Evolutionary conservation across 805 yeast genomes (phyloP), one percentile per base, ranked within the genome.

Genomic region (Kuraishia hungarica): DNA sequence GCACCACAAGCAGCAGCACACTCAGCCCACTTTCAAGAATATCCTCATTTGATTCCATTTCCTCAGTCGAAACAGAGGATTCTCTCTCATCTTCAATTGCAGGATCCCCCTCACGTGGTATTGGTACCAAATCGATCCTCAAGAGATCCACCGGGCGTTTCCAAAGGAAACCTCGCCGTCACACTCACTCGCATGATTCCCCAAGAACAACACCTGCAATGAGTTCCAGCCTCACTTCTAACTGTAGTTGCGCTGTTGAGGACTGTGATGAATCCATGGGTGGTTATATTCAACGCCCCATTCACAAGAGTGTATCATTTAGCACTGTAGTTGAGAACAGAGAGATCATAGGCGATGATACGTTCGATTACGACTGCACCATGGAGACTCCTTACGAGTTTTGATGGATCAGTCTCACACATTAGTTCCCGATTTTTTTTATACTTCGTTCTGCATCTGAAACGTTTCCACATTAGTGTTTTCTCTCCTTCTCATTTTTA

Each of bases 331-430:
- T 78, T 52, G 74, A 71, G 54, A 70, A 77, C 7, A 67, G 82
- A 55, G 81, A 77, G 60, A 72, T 74, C 47, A 67, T 76, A 55
- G 77, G 74, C 56, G 78, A 75, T 21, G 68, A 69, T 28, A 65
- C 72, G 26, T 68, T 72, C 57, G 81, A 78, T 61, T 76, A 74
- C 60, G 57, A 59, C 19, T 57, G 29, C 35, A 8, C 52, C 22
- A 52, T 56, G 39, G 47, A 48, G 15, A 22, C 35, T 19, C 52
- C 46, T 28, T 50, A 23, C 20, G 28, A 26, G 52, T 26, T 20
- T 23, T 22, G 35, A 20, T 10, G 10, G 8, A 15, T 26, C 24
- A 10, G 17, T 26, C 13, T 20, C n/a, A 3, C 15, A 29, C 22
- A 19, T 48, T 53, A 11, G 17, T 49, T 20, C 10, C n/a, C 21